Percentiles rank a stretch among this genome's conserved stretches.
phyloP scores from a whole-genome alignment of 352 stramenopile genomes.

The Hyphochytrium catenoides region DNA sequence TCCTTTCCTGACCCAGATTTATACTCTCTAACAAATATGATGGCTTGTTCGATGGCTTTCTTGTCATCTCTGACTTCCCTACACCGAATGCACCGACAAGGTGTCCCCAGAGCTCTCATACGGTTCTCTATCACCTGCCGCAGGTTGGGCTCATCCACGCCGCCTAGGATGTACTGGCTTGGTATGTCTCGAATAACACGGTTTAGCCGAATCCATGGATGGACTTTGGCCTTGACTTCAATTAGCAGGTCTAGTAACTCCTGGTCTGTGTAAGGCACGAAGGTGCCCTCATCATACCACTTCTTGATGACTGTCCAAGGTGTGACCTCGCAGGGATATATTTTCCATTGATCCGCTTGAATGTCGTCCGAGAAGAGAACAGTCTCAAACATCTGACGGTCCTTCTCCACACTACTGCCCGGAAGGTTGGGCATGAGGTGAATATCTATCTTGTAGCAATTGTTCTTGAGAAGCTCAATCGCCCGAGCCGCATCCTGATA shows the following conservation, averaged over 20 bases:
- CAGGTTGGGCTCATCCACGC: constrained; percentile 71
- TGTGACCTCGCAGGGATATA: constrained; percentile 77
- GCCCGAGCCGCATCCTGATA: constrained; percentile 29
- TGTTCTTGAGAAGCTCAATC: constrained; percentile 62
- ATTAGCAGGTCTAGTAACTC: constrained; percentile 67
- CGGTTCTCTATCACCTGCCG: constrained; percentile 58
- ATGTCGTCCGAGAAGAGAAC: constrained; percentile 58
- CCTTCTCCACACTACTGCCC: constrained; percentile 42
- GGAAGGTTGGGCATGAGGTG: constrained; percentile 79
- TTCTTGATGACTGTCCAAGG: constrained; percentile 71
- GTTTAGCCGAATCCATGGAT: constrained; percentile 82
- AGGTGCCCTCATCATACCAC: constrained; percentile 62
- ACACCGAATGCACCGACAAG: constrained; percentile 68
- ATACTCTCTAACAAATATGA: constrained; percentile 51
- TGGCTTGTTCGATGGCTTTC: constrained; percentile 29
- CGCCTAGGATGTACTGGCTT: constrained; percentile 74
- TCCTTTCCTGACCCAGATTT: constrained; percentile 55
- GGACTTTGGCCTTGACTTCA: constrained; percentile 60
- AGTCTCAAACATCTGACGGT: constrained; percentile 69
- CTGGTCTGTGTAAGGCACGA: constrained; percentile 62
- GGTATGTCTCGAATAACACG: constrained; percentile 78
- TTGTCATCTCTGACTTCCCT: constrained; percentile 69
- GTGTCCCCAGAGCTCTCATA: constrained; percentile 38
- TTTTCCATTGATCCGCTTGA: constrained; percentile 85
- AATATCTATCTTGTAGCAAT: constrained; percentile 79